These are phyloP conservation scores for Medicago lupulina DNA, from an alignment of 306 rosid genomes.

Conservation along the genomic window DNA sequence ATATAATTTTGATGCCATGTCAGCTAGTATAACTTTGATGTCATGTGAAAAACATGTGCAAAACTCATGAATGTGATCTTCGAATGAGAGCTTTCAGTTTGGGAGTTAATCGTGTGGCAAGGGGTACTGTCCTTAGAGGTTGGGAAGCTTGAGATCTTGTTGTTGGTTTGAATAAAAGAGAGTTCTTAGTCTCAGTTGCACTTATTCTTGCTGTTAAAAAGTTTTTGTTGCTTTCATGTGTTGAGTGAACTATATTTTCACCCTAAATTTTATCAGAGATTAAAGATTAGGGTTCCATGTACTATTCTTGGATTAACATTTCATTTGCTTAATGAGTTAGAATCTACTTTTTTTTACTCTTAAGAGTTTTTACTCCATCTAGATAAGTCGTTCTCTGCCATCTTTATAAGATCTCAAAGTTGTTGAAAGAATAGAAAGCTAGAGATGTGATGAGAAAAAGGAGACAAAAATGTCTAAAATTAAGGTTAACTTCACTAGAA, in stretches of 20 bases:
- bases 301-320: constrained; percentile 19
- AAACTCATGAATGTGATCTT: constrained; percentile 73
- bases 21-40: too few species aligned
- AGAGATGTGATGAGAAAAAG: neutral
- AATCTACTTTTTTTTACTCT: constrained; percentile 1
- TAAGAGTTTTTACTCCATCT: neutral
- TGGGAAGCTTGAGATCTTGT: constrained; percentile 78
- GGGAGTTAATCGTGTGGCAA: constrained; percentile 84
- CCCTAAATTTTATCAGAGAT: constrained; percentile 21
- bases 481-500: too few species aligned
- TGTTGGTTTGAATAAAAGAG: constrained; percentile 46
- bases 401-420: neutral
- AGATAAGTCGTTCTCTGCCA: too few species aligned
- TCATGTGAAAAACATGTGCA: constrained; percentile 84
- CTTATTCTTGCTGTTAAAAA: constrained; percentile 27
- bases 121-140: constrained; percentile 87
- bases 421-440: neutral
- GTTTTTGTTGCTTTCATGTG: constrained; percentile 9
- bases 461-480: too few species aligned
- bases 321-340: constrained; percentile 10
- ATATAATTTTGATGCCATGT: too few species aligned
- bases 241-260: neutral
- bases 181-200: constrained; percentile 31
- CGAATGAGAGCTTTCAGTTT: constrained; percentile 97
- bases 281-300: constrained; percentile 15